phyloP scores from a whole-genome alignment of 352 stramenopile genomes.

The Phytophthora quininea region DNA sequence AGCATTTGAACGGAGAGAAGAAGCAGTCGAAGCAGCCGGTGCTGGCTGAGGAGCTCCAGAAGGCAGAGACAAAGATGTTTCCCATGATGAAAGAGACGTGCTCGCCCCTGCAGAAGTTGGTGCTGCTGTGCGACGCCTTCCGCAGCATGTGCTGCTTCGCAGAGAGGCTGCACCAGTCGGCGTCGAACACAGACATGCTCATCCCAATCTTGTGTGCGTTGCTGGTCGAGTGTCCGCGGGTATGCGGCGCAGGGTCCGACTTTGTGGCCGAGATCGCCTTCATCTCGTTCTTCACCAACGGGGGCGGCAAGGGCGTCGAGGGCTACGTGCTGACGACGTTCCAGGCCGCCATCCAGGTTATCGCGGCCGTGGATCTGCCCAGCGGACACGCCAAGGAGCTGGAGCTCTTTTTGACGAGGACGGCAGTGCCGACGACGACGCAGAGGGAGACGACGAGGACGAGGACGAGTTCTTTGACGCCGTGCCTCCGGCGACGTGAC shows the following conservation, averaged over 20 bases:
- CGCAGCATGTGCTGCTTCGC: slow-evolving; percentile 70
- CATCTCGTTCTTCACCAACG: slow-evolving; percentile 79
- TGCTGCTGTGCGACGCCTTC: slow-evolving; percentile 66
- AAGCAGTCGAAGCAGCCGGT: slow-evolving; percentile 5
- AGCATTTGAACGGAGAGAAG: slow-evolving; percentile 8
- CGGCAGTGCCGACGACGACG: slow-evolving; percentile 21
- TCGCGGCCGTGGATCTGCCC: slow-evolving; percentile 67
- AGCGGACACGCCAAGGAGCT: slow-evolving; percentile 58
- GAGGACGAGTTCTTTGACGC: slow-evolving; percentile 70
- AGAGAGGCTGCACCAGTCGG: slow-evolving; percentile 63
- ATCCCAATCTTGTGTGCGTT: slow-evolving; percentile 73
- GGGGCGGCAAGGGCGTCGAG: slow-evolving; percentile 76
- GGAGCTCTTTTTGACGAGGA: slow-evolving; percentile 53
- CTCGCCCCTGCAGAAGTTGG: slow-evolving; percentile 68
- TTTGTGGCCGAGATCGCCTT: slow-evolving; percentile 82
- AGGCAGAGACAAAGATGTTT: slow-evolving; percentile 48
- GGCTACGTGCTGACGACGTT: slow-evolving; percentile 82
- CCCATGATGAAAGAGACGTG: slow-evolving; percentile 53
- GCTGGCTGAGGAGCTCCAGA: slow-evolving; percentile 43
- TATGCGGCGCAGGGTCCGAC: slow-evolving; percentile 27
- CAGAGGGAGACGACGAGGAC: slow-evolving; percentile 28
- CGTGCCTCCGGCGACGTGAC: slow-evolving; percentile 20
- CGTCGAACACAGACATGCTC: slow-evolving; percentile 72
- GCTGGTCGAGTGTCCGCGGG: slow-evolving; percentile 47
- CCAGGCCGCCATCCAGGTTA: slow-evolving; percentile 71